These are phyloP conservation scores for Fraxinus cuspidata DNA, from an alignment of 257 asterid genomes.

Conservation along the genomic window DNA sequence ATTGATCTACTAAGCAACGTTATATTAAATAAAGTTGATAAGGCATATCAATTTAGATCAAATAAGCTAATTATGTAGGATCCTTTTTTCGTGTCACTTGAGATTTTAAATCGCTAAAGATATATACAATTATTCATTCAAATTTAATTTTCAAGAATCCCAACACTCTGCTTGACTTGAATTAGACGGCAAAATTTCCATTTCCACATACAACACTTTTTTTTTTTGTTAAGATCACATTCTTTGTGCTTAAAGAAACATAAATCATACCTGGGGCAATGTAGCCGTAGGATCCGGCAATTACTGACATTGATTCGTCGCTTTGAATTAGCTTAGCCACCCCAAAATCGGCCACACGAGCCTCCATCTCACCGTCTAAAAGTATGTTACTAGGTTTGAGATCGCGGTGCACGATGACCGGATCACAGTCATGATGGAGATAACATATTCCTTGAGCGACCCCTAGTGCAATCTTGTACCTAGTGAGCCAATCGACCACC, in stretches of 20 bases:
- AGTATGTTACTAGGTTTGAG: conserved; percentile 57
- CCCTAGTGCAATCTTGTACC: conserved; percentile 57
- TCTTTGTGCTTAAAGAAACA: too few species aligned
- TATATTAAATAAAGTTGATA: too few species aligned
- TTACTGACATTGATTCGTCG: conserved; percentile 48
- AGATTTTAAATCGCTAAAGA: too few species aligned
- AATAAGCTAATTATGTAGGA: too few species aligned
- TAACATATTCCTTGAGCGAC: conserved; percentile 61
- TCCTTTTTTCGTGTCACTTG: too few species aligned
- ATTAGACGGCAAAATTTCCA: too few species aligned
- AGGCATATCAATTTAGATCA: too few species aligned
- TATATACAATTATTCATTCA: too few species aligned
- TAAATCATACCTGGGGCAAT: conserved; percentile 62
- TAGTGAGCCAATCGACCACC: conserved; percentile 45
- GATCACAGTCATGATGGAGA: conserved; percentile 68
- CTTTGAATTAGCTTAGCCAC: conserved; percentile 48
- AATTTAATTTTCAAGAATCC: background rate
- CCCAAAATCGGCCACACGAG: conserved; percentile 62
- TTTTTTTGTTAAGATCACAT: too few species aligned
- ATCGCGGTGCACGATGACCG: conserved; percentile 56
- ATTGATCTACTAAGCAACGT: too few species aligned
- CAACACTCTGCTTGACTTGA: too few species aligned
- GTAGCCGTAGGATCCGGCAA: conserved; percentile 70
- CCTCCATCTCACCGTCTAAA: conserved; percentile 49
- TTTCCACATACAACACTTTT: too few species aligned